These are phyloP conservation scores for Rhamnella rubrinervis DNA, from an alignment of 331 rosid genomes.

Conservation along the genomic window DNA sequence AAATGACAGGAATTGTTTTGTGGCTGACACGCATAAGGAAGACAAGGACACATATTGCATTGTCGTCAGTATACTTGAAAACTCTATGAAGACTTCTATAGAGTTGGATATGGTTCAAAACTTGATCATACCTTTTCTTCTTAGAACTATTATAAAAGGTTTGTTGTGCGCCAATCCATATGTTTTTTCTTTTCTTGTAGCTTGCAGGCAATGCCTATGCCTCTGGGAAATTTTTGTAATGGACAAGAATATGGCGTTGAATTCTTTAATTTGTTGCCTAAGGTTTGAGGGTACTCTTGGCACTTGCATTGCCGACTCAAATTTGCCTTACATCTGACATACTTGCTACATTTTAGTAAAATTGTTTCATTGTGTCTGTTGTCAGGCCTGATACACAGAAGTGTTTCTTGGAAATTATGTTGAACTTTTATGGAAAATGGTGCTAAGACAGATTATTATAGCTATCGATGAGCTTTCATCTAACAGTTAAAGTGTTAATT, in stretches of 20 bases:
- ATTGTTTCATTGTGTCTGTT: too few relatives aligned
- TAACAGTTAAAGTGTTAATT: too few relatives aligned
- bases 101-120: constrained; percentile 56
- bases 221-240: not conserved
- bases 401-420: too few relatives aligned
- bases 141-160: constrained; percentile 72
- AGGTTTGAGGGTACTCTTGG: not conserved
- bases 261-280: not conserved
- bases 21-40: constrained; percentile 22
- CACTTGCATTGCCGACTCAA: not conserved
- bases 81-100: constrained; percentile 32
- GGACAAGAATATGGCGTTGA: not conserved
- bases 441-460: too few relatives aligned
- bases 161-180: constrained; percentile 17
- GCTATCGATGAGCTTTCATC: too few relatives aligned
- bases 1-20: constrained; percentile 60
- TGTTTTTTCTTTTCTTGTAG: not conserved
- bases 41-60: constrained; percentile 54
- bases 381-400: too few relatives aligned
- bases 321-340: too few relatives aligned
- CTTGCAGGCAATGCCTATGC: not conserved
- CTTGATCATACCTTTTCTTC: constrained; percentile 65
- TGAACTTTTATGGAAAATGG: too few relatives aligned
- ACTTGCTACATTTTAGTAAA: too few relatives aligned
- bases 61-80: constrained; percentile 47